Evolutionary conservation across 2,329 filamentous ascomycete species (phyloP), one percentile per base, ranked within the genome.

Genomic region (Chaetomium sp.): DNA sequence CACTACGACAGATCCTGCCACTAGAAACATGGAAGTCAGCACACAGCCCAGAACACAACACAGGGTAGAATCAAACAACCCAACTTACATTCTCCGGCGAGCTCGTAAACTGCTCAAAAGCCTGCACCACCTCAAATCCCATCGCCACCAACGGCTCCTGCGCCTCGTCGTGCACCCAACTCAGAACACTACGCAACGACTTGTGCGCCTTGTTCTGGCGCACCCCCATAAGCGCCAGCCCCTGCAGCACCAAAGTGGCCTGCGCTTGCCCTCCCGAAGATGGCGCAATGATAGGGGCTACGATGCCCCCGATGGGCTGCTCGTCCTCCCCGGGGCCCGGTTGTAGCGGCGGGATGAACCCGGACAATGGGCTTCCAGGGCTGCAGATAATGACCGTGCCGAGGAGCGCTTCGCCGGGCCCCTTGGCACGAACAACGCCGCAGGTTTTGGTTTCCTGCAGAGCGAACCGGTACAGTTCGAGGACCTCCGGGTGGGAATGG

Each of bases 371-470:
- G 53, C 87, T 89, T 45, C 82, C 80, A 48, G 81, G 81, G 61
- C 85, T 86, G 72, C 88, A 91, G 42, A 95, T 81, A 59, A 95
- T 85, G 11, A 95, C 84, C 1, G 86, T 91, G 1, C 89, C 90
- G 6, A 95, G 71, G 19, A 95, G 72, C n/a, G 76, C 76, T 55
- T 86, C 86, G 48, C 81, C 79, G 0, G 80, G 77, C 53, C 84
- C 78, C 70, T 91, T 94, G 27, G 90, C 90, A 35, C 90, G 82
- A 56, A 95, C 91, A 56, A 95, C 88, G 40, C 88, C 89, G 64
- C 88, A 92, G 11, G 85, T 79, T 58, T 84, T 81, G 32, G 81
- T 80, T 62, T 90, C 87, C 8, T 81, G 78, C 1, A 95, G 76
- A 0, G 89, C 90, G 53, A 85, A 79, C 54, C 83, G 83, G 72